Evolutionary conservation across 495 filamentous ascomycete species (phyloP), one percentile per base, ranked within the genome.

Genomic region (Aspergillus nidulans): DNA sequence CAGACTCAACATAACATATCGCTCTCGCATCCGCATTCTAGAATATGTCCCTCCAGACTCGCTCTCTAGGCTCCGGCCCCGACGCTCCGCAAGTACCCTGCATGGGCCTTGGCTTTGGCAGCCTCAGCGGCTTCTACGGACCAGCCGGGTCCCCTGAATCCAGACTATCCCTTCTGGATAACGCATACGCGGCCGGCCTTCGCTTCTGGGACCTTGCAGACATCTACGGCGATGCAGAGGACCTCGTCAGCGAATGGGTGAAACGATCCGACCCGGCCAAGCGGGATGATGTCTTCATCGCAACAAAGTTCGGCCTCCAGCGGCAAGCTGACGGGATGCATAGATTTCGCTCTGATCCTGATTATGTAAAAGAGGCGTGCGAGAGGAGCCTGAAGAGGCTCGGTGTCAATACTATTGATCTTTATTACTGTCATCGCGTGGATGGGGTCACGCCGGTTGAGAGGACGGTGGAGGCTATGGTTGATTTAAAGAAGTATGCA

Each of bases 241-340:
- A 79, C 3, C 58, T 85, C 0, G 44, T 84, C 20, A 78, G 75
- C 1, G 76, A 77, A 56, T 84, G 81, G 82, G 79, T 85, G 59
- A 65, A 69, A 9, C 66, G 64, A 8, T 74, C n/a, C 30, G 19
- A 41, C 41, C 18, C 79, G 0, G 79, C 74, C 18, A 81, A 82
- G 55, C 66, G 80, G 0, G 54, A 73, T 15, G 67, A 81, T 0
- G 79, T 85, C 51, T 83, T 85, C 65, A 62, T 84, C 9, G 74
- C 79, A 1, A 79, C 75, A 8, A 84, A 84, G 21, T 45, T 25
- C 42, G 21, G 42, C 51, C 81, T 82, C 59, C 18, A 44, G 20
- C 32, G 78, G 70, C 13, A 67, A 48, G 23, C 65, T 39, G 63
- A 77, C 23, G 50, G 44, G n/a, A 50, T 7, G 6, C 28, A 30